These are phyloP conservation scores for Cladosporium halotolerans DNA, from an alignment of 2,329 filamentous ascomycete species.

Conservation along the genomic window DNA sequence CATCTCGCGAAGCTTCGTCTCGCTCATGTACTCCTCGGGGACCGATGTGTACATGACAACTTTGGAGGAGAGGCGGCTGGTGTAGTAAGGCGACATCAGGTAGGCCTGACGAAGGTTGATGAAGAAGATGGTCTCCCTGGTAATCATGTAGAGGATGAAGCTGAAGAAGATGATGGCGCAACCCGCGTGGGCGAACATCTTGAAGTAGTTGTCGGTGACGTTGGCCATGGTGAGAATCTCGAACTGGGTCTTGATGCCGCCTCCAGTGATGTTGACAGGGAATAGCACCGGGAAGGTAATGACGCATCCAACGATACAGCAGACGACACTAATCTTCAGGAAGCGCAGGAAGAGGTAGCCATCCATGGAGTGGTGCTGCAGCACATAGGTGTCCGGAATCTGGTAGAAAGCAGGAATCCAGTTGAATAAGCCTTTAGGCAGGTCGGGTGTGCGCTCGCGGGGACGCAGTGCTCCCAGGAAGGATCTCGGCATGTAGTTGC, in stretches of 20 bases:
- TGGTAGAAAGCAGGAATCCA: slow-evolving; percentile 46
- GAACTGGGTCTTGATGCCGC: slow-evolving; percentile 57
- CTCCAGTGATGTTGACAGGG: slow-evolving; percentile 83
- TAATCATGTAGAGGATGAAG: slow-evolving; percentile 83
- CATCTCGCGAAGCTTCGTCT: slow-evolving; percentile 68
- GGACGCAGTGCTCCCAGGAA: slow-evolving; percentile 38
- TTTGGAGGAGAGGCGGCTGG: slow-evolving; percentile 78
- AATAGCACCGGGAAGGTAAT: slow-evolving; percentile 86
- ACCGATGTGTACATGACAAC: slow-evolving; percentile 88
- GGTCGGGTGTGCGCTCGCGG: slow-evolving; percentile 36
- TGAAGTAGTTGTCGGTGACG: slow-evolving; percentile 56
- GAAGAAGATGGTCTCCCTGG: slow-evolving; percentile 83
- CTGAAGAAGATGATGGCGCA: slow-evolving; percentile 75
- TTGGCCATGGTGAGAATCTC: slow-evolving; percentile 77
- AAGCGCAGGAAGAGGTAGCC: slow-evolving; percentile 88
- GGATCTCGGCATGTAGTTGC: slow-evolving; percentile 41
- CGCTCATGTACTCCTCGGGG: slow-evolving; percentile 68
- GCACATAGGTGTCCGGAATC: slow-evolving; percentile 66
- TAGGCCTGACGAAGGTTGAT: slow-evolving; percentile 92
- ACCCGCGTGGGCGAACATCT: slow-evolving; percentile 76
- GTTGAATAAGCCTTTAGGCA: slow-evolving; percentile 28
- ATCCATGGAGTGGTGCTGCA: slow-evolving; percentile 89
- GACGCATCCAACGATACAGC: slow-evolving; percentile 74
- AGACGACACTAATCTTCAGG: slow-evolving; percentile 68
- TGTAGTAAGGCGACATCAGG: slow-evolving; percentile 75